These are phyloP conservation scores for Paramecium biaurelia DNA, from an alignment of 73 alveolate genomes.

Conservation along the genomic window DNA sequence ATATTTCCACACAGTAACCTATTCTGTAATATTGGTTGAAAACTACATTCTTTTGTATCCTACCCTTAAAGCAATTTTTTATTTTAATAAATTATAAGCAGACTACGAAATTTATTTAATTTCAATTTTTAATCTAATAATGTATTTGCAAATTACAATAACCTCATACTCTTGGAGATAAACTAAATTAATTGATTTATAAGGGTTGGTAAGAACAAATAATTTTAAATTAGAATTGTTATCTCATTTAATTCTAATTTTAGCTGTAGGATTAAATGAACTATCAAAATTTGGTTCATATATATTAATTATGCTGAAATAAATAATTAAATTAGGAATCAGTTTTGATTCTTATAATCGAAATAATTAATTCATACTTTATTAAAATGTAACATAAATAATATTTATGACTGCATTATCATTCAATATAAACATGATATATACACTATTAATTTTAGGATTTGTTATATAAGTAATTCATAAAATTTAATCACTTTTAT, in stretches of 20 bases:
- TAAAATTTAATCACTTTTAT: background rate
- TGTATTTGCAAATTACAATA: background rate
- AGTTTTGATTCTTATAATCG: background rate
- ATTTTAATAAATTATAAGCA: background rate
- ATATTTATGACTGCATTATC: background rate
- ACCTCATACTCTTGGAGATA: background rate
- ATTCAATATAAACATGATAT: background rate
- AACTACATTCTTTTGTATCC: background rate
- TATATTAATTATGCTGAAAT: background rate
- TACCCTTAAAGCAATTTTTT: background rate
- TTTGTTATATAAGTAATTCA: background rate
- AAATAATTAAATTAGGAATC: background rate
- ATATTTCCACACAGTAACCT: background rate
- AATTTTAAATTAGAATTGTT: background rate
- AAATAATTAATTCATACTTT: background rate
- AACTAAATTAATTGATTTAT: background rate
- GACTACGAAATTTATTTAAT: background rate
- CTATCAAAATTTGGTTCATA: background rate
- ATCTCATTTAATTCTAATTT: background rate
- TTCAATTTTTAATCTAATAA: background rate
- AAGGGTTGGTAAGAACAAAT: background rate
- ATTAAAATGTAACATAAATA: background rate
- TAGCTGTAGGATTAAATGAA: background rate
- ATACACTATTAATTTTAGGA: background rate
- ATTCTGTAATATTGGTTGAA: background rate